These are phyloP conservation scores for Candida ortonii DNA, from an alignment of 805 yeast genomes.

Conservation along the genomic window DNA sequence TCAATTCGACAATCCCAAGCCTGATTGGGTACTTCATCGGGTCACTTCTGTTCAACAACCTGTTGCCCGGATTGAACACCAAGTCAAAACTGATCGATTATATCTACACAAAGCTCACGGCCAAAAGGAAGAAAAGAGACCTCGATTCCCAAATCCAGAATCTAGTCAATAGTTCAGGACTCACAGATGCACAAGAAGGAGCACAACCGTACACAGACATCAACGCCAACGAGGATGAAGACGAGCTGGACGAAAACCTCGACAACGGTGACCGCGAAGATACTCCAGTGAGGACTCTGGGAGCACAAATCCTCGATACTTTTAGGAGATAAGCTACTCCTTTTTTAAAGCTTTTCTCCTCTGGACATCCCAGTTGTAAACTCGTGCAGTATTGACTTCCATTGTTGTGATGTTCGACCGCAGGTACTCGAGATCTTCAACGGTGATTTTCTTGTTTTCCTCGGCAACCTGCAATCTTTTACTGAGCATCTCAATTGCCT, in stretches of 20 bases:
- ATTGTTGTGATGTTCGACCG: conserved; percentile 92
- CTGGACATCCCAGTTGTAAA: conserved; percentile 86
- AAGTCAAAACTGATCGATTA: conserved; percentile 20
- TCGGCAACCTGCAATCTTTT: conserved; percentile 63
- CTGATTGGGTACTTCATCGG: conserved; percentile 44
- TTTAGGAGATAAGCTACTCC: conserved; percentile 42
- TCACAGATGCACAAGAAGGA: conserved; percentile 3
- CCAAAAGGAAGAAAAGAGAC: conserved; percentile 6
- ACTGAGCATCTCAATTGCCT: conserved; percentile 70
- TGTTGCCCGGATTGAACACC: conserved; percentile 41
- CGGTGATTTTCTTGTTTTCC: conserved; percentile 55
- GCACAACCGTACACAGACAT: conserved; percentile 9
- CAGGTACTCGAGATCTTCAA: conserved; percentile 80
- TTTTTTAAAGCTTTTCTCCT: conserved; percentile 53
- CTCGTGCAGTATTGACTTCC: conserved; percentile 95
- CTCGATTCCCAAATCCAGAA: conserved; percentile 15
- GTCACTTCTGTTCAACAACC: conserved; percentile 39
- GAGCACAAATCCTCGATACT: conserved; percentile 58
- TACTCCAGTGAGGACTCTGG: conserved; percentile 60
- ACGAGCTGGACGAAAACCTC: conserved; percentile 30
- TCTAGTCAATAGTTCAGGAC: conserved; percentile 11
- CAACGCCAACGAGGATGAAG: conserved; percentile 22
- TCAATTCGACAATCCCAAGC: conserved; percentile 37
- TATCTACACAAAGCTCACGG: conserved; percentile 15
- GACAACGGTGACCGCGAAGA: conserved; percentile 43